Evolutionary conservation across 2,329 filamentous ascomycete species (phyloP), one percentile per base, ranked within the genome.

Genomic region (Lachnellula arida): DNA sequence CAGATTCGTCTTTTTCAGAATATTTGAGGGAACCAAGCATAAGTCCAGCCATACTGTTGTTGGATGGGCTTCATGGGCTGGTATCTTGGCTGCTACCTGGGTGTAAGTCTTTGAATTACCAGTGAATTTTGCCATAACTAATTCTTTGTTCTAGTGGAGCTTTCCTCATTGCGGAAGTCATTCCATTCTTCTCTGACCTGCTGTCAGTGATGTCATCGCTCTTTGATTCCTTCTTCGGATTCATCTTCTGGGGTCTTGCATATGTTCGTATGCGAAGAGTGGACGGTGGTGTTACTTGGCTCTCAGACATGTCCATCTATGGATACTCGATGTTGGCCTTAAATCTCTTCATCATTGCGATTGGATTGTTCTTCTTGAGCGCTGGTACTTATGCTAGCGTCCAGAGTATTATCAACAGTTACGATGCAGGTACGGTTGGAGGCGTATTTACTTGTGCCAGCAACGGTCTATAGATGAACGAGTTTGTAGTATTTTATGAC

Each of bases 221-320:
- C 1, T 96, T 96, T 68, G 91, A 96, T 73, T 93, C 88, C 53
- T 93, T 91, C 79, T 93, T 93, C 66, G 92, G 92, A 23, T 97
- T 96, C 77, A 96, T 96, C 68, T 97, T 96, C 77, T 97, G 89
- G 89, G 89, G 87, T 12, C 81, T 90, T 1, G 89, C 88, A 0
- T 93, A 90, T 68, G 81, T 91, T 67, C 81, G 87, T 54, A 89
- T 93, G 87, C 80, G 88, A 48, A 75, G 75, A 19, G 86, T 81
- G 1, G 86, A 89, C 60, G 78, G 82, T 37, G 77, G 79, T 6
- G 68, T 78, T 2, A 73, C 76, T 0, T 69, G 68, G 67, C 34
- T 70, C 5, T 49, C 55, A 9, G 63, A 69, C 28, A 60, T 66
- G 23, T 62, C 64, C 3, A 17, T 54, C 3, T 61, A 70, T 42